Percentiles rank a stretch among this genome's conserved stretches.
Conservation (phyloP, 805 yeast genomes). For the Grigorovia transvaalensis region DNA sequence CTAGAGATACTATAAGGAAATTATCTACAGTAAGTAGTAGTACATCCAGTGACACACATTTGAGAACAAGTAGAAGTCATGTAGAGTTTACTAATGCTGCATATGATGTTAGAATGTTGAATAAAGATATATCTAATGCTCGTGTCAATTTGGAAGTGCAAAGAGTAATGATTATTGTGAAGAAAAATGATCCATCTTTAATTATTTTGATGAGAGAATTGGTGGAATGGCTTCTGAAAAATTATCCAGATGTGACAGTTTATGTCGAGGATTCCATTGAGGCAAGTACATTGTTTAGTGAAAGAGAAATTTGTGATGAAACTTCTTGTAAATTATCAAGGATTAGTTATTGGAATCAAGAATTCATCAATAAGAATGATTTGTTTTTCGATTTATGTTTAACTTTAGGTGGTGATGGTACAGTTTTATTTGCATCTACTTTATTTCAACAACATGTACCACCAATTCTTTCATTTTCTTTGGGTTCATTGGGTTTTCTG, state of each 20-base stretch:
- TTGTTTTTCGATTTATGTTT: conserved; percentile 60
- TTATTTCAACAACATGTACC: conserved; percentile 78
- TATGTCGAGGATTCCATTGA: conserved; percentile 66
- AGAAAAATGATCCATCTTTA: conserved; percentile 65
- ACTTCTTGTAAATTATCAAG: conserved; percentile 33
- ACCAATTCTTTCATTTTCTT: conserved; percentile 75
- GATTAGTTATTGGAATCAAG: conserved; percentile 57
- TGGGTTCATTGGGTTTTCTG: conserved; percentile 86
- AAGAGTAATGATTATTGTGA: conserved; percentile 70
- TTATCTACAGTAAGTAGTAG: conserved; percentile 7
- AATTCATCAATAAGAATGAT: conserved; percentile 33
- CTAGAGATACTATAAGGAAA: conserved; percentile 16
- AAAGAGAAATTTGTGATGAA: conserved; percentile 38
- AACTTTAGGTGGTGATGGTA: conserved; percentile 94
- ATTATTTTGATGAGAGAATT: conserved; percentile 63
- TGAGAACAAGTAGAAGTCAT: conserved; percentile 30
- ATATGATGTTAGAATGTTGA: conserved; percentile 65
- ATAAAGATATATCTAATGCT: conserved; percentile 58
- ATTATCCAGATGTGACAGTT: conserved; percentile 34
- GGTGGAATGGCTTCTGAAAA: conserved; percentile 56
- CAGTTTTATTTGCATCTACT: conserved; percentile 78
- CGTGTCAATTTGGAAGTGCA: conserved; percentile 57
- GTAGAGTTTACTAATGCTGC: conserved; percentile 74
- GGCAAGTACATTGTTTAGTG: conserved; percentile 50
- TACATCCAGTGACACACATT: conserved; percentile 1